A percentile compares a stretch with the other conserved stretches of the same genome.
Conservation (phyloP, 371 early-diverging fungal species). For the Nosema muscidifuracis region DNA sequence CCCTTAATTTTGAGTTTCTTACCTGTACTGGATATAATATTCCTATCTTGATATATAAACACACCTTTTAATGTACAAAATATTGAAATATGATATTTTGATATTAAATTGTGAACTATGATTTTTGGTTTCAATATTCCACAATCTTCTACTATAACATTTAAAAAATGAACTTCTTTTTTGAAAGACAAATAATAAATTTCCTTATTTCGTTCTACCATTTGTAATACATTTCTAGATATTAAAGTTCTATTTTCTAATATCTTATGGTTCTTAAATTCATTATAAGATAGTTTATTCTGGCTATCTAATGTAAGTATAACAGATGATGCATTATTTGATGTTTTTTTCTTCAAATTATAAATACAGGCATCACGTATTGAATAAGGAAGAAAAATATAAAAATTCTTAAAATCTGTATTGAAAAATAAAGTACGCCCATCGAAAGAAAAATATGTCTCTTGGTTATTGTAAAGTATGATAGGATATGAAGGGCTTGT, state of each 20-base stretch:
- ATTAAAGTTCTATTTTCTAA: conserved; percentile 7
- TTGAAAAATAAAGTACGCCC: conserved; percentile 22
- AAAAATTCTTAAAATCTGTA: not conserved
- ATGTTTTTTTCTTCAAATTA: conserved; percentile 2
- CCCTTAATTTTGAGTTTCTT: conserved; percentile 15
- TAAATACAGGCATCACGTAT: conserved; percentile 2
- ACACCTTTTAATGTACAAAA: not conserved
- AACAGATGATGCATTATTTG: not conserved
- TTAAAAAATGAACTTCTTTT: conserved; percentile 19
- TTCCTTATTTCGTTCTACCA: conserved; percentile 2
- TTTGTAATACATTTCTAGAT: conserved; percentile 34
- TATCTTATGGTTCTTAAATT: not conserved
- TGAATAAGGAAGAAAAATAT: conserved; percentile 30
- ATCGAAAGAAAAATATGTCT: conserved; percentile 22
- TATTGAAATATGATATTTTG: not conserved
- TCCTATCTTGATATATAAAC: conserved; percentile 4
- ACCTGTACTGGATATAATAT: not conserved
- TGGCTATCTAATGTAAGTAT: conserved; percentile 24
- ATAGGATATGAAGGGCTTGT: not conserved
- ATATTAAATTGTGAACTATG: not conserved
- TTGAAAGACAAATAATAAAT: conserved; percentile 30
- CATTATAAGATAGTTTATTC: conserved; percentile 24
- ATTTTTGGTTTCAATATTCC: conserved; percentile 15
- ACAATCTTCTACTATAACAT: conserved; percentile 14
- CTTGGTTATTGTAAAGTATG: not conserved